Base-by-base conservation (phyloP, 441 rosid species). In the Gossypium lobatum region DNA sequence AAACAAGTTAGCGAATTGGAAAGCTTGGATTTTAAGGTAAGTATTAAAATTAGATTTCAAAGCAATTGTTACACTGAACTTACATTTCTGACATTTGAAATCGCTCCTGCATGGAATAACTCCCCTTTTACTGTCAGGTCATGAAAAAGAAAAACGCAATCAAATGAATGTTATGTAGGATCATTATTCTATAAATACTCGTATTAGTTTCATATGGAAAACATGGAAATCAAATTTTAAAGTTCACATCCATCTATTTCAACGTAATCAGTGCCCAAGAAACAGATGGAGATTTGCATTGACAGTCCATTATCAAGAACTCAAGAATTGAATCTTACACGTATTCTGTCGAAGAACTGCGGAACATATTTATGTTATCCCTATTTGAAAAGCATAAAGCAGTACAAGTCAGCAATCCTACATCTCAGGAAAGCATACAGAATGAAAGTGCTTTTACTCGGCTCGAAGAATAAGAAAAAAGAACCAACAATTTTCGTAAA, bases 1-100 rank as follows among this genome's bases (percentile, higher is more conserved):
- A 60, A 60, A 4, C 16, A 60, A 60, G 64, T 21, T 62, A 31
- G 46, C 46, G 20, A 62, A 3, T 6, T 60, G 46, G 45, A 8
- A 62, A 0, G 46, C 46, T 16, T 62, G 46, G 18, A 31, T 14
- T 61, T 34, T 34, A 63, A 63, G 7, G 64, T 5, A 60, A 60
- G 42, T 60, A 60, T 60, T 54, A 60, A 2, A 57, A 23, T 10
- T 58, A 11, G 21, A 64, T 26, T 26, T 53, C 7, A 16, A 6
- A 63, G 50, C 7, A 69, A 64, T 37, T 25, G 18, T 11, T 20
- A 2, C 11, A 11, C 34, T 17, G 10, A 21, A 75, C 83, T 77
- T 73, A 83, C 86, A 73, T 73, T 10, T 48, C n/a, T 73, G 16
- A 52, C 84, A 83, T 39, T 25, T 77, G 74, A 77, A 64, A 65